Percentiles rank a stretch among this genome's conserved stretches.
Conservation (phyloP, 1,284 basidiomycete genomes). For the Ceratobasidium sp. region DNA sequence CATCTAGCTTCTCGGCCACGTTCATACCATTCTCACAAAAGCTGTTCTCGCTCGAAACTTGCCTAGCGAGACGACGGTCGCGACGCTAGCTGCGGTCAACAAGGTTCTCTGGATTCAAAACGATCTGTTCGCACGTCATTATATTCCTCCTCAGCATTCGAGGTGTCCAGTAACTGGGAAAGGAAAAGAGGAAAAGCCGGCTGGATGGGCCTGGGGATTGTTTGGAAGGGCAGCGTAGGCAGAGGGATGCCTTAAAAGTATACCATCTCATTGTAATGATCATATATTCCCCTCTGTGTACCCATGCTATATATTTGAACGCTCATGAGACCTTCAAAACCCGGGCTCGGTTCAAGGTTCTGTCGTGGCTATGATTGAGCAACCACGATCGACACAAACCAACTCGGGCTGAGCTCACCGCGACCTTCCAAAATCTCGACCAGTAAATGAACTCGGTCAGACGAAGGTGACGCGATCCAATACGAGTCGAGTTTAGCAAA, state of each 20-base stretch:
- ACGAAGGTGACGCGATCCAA: neutral
- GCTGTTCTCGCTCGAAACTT: slow-evolving; percentile 43
- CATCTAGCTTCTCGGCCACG: slow-evolving; percentile 40
- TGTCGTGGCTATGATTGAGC: too few species aligned
- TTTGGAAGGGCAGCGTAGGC: neutral
- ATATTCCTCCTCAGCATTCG: slow-evolving; percentile 29
- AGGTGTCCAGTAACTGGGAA: neutral
- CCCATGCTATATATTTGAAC: too few species aligned
- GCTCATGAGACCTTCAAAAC: too few species aligned
- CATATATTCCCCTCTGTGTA: too few species aligned
- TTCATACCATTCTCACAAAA: slow-evolving; percentile 35
- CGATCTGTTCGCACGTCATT: slow-evolving; percentile 49
- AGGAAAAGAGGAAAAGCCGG: neutral
- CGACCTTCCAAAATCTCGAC: neutral
- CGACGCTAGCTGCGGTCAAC: slow-evolving; percentile 37
- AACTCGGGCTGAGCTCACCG: too few species aligned
- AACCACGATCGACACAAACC: too few species aligned
- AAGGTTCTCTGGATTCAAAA: slow-evolving; percentile 50
- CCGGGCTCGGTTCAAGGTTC: too few species aligned
- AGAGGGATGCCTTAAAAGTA: too few species aligned
- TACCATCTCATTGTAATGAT: too few species aligned
- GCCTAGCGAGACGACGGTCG: slow-evolving; percentile 41
- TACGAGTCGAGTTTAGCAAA: neutral
- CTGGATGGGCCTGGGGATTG: slow-evolving; percentile 41
- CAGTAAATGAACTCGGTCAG: neutral